Conservation (phyloP, 177 flowering plant genomes). For the Vitis hybrid region DNA sequence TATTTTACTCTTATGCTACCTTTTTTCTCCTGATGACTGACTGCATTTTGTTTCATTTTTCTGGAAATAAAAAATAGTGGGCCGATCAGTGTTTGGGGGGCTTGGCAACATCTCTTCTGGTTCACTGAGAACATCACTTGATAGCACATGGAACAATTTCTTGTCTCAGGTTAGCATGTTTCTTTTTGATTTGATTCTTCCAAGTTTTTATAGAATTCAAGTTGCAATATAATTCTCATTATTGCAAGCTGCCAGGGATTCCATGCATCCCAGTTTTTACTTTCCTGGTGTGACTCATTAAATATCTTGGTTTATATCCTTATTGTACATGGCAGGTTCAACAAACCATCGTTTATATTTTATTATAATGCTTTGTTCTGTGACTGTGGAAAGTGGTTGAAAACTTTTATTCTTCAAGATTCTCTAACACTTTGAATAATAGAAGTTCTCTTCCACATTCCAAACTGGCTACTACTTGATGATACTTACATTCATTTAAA, state of each 20-base stretch:
- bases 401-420: neutral
- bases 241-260: no score
- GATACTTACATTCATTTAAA: no score
- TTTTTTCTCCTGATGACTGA: neutral
- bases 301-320: neutral
- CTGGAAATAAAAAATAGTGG: conserved; percentile 26
- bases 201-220: no score
- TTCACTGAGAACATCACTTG: conserved; percentile 24
- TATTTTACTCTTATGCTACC: neutral
- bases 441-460: neutral
- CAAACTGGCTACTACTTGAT: no score
- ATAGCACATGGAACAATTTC: conserved; percentile 28
- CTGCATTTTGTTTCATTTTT: neutral
- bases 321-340: neutral
- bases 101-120: conserved; percentile 29
- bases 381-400: neutral
- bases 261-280: neutral
- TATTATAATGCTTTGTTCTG: neutral
- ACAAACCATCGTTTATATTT: neutral
- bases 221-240: no score
- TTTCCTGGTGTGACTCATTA: neutral
- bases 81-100: conserved; percentile 42
- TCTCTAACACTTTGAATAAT: no score
- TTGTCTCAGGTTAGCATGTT: conserved; percentile 51
- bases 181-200: neutral